Base-by-base conservation (phyloP, 2,329 filamentous ascomycete genomes). In the Curvularia eragrostidis region DNA sequence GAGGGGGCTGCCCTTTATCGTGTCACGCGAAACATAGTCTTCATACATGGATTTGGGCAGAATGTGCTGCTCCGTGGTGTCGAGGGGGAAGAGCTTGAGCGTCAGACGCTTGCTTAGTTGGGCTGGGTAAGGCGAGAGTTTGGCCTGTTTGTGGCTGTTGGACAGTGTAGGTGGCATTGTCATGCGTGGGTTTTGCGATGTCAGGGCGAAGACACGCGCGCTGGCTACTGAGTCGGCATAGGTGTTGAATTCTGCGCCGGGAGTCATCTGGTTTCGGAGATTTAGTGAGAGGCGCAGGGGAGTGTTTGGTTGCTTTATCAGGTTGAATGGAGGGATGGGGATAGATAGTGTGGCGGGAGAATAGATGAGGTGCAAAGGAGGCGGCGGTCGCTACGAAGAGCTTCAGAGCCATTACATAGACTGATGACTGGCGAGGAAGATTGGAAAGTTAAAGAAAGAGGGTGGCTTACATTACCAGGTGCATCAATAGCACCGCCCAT, bases 171-270 rank as follows among this genome's bases (percentile, higher is more conserved):
- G 87, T 1, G 95, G 93, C 84, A 97, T 91, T 3, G 93, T 97
- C 2, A 88, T 90, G 12, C 83, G 78, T 0, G 95, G 95, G 32
- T 80, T 87, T 2, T 75, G 78, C 10, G 77, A 80, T n/a, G 81
- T 81, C 12, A 83, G 72, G 1, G 81, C 80, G 54, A 81, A 82
- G 32, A 83, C 69, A 42, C 81, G 75, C 1, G 81, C 81, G 7
- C 80, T 77, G 28, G 81, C 81, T 51, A 82, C 69, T 47, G 77
- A 76, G 62, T 99, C 96, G 56, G 95, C 93, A 72, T 92, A 96
- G 56, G 90, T 90, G 81, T 99, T 99, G 85, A 99, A 99, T 76
- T 99, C 95, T 62, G 91, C 92, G 12, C 89, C 86, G 1, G 95
- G 94, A 0, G 85, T 89, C 64, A 88, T 84, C 81, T 83, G 76